Conservation (phyloP, 2,329 filamentous ascomycete genomes). For the Lachnellula subtilissima region DNA sequence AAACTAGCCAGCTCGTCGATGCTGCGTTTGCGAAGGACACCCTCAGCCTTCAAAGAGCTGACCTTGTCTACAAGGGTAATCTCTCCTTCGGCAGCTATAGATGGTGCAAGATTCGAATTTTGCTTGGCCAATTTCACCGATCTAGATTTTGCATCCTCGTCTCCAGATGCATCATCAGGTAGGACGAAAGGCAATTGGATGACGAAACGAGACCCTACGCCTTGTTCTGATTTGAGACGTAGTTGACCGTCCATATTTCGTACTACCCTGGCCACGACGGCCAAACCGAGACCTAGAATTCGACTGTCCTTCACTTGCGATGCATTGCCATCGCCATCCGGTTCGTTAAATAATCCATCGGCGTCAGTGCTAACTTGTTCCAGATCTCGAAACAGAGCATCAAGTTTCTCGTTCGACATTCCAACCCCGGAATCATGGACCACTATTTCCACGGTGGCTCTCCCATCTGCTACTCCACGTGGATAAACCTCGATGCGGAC, state of each 20-base stretch:
- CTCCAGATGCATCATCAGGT: conserved; percentile 36
- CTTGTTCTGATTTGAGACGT: conserved; percentile 75
- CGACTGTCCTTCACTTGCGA: conserved; percentile 35
- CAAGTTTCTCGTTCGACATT: conserved; percentile 58
- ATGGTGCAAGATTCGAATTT: conserved; percentile 7
- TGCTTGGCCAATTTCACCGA: neutral
- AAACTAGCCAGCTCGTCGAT: conserved; percentile 23
- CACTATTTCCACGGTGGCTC: conserved; percentile 67
- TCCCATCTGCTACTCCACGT: conserved; percentile 45
- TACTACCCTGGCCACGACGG: conserved; percentile 78
- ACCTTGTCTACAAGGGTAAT: conserved; percentile 56
- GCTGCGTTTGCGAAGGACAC: conserved; percentile 14
- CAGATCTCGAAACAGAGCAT: conserved; percentile 53
- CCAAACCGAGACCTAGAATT: conserved; percentile 75
- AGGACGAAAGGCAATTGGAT: conserved; percentile 73
- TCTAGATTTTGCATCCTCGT: neutral
- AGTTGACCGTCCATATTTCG: conserved; percentile 90
- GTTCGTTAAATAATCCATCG: conserved; percentile 24
- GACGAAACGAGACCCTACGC: conserved; percentile 77
- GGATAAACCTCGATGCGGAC: conserved; percentile 69
- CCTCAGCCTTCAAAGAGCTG: conserved; percentile 24
- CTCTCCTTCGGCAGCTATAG: conserved; percentile 42
- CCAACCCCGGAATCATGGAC: conserved; percentile 71
- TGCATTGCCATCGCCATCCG: neutral
- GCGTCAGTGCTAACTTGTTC: conserved; percentile 52